phyloP scores from a whole-genome alignment of 2,329 filamentous ascomycete species.

The Chrysosphaeria jannelii region DNA sequence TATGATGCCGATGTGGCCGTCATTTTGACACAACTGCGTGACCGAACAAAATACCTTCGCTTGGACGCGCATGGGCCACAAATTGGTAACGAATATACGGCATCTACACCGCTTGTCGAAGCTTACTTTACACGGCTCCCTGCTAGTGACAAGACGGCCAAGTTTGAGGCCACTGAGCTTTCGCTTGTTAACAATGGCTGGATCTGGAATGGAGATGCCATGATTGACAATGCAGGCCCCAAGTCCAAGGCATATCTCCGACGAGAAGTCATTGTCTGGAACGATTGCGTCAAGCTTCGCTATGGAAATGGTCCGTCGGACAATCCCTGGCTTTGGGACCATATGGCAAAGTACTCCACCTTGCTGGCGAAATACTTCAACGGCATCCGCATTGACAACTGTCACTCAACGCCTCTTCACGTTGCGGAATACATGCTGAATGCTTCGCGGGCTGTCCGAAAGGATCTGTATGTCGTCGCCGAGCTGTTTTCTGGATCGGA shows the following conservation, averaged over 20 bases:
- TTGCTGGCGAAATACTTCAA: constrained; percentile 85
- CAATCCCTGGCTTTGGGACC: constrained; percentile 81
- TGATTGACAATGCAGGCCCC: constrained; percentile 78
- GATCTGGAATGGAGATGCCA: constrained; percentile 92
- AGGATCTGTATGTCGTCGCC: constrained; percentile 72
- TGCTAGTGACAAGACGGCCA: constrained; percentile 43
- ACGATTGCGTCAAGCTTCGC: constrained; percentile 87
- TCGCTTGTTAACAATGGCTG: constrained; percentile 88
- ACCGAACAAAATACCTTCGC: constrained; percentile 80
- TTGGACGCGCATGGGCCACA: constrained; percentile 81
- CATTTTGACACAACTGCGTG: constrained; percentile 74
- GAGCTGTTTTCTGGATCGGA: constrained; percentile 91
- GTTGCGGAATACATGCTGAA: constrained; percentile 90
- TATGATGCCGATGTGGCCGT: constrained; percentile 61
- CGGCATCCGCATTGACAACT: constrained; percentile 92
- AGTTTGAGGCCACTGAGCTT: constrained; percentile 40
- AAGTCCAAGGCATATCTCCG: constrained; percentile 80
- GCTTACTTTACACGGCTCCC: constrained; percentile 82
- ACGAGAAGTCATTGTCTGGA: constrained; percentile 91
- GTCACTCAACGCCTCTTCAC: constrained; percentile 80
- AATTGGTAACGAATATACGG: constrained; percentile 46
- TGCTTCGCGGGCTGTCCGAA: constrained; percentile 63
- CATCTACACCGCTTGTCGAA: constrained; percentile 60
- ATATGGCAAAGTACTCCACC: constrained; percentile 78
- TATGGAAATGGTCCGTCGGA: constrained; percentile 59